These are phyloP conservation scores for Zygosaccharomyces siamensis DNA, from an alignment of 805 yeast species.

Conservation along the genomic window DNA sequence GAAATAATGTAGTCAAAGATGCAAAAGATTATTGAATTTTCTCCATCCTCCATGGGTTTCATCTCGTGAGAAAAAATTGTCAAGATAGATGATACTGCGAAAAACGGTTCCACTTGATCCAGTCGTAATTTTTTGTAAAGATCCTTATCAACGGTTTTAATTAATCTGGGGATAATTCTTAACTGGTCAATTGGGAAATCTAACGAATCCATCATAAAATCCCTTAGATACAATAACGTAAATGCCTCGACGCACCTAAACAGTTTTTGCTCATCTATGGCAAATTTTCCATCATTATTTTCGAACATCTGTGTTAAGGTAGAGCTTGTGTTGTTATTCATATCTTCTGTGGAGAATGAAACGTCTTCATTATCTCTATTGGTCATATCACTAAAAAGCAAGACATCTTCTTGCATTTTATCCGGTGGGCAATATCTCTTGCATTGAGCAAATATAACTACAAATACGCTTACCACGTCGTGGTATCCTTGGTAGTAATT, in stretches of 20 bases:
- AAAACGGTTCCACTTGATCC: conserved; percentile 51
- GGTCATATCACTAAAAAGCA: conserved; percentile 17
- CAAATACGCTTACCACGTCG: conserved; percentile 68
- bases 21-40: conserved; percentile 43
- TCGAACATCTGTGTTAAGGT: conserved; percentile 16
- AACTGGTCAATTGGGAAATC: conserved; percentile 63
- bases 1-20: conserved; percentile 70
- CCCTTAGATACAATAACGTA: conserved; percentile 64
- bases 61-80: conserved; percentile 77
- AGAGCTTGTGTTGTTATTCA: conserved; percentile 14
- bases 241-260: conserved; percentile 49
- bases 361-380: conserved; percentile 14
- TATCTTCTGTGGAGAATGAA: conserved; percentile 7
- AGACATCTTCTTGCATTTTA: conserved; percentile 8
- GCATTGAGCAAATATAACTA: conserved; percentile 44
- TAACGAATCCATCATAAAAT: conserved; percentile 74
- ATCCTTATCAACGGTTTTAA: conserved; percentile 45
- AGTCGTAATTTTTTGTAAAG: conserved; percentile 36
- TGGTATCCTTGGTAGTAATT: conserved; percentile 91
- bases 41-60: conserved; percentile 24
- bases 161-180: conserved; percentile 56
- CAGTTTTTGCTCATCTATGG: conserved; percentile 30
- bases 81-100: conserved; percentile 69
- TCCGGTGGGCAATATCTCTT: conserved; percentile 4
- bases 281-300: conserved; percentile 1